Percentiles rank a stretch among this genome's conserved stretches.
Evolutionary conservation across 352 stramenopile species (phyloP).

Genomic region (Pythium rishiriense): DNA sequence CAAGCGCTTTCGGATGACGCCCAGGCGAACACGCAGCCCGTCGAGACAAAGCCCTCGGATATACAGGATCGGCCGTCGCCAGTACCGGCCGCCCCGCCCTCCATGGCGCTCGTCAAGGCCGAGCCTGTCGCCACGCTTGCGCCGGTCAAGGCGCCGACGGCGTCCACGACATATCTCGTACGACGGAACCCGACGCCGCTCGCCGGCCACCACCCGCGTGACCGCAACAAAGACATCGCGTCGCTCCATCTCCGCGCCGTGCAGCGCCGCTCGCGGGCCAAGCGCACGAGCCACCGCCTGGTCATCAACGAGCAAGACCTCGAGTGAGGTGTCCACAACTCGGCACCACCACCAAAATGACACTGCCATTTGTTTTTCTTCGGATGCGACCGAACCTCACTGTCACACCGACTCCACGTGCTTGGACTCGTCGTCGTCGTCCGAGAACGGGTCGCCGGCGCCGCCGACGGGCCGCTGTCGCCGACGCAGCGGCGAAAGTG

Average conservation of each 20-base stretch:
- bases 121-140: constrained; percentile 11
- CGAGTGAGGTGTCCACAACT: not conserved
- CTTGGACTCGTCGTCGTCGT: constrained; percentile 28
- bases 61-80: not conserved
- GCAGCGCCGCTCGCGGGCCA: constrained; percentile 48
- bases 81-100: not conserved
- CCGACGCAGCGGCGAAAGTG: constrained; percentile 41
- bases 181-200: not conserved
- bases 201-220: constrained; percentile 21
- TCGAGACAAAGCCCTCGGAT: not conserved
- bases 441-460: constrained; percentile 21
- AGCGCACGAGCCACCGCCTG: constrained; percentile 31
- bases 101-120: not conserved
- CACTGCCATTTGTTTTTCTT: no score
- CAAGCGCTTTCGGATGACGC: not conserved
- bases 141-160: constrained; percentile 10
- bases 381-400: no score
- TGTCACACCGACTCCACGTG: constrained; percentile 35
- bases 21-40: not conserved
- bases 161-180: not conserved
- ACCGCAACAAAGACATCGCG: constrained; percentile 72
- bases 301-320: constrained; percentile 37
- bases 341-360: no score
- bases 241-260: constrained; percentile 55
- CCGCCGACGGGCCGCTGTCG: constrained; percentile 23